Percentiles rank a stretch among this genome's conserved stretches.
phyloP scores from a whole-genome alignment of 139 green algal species.

The Closterium sp. region DNA sequence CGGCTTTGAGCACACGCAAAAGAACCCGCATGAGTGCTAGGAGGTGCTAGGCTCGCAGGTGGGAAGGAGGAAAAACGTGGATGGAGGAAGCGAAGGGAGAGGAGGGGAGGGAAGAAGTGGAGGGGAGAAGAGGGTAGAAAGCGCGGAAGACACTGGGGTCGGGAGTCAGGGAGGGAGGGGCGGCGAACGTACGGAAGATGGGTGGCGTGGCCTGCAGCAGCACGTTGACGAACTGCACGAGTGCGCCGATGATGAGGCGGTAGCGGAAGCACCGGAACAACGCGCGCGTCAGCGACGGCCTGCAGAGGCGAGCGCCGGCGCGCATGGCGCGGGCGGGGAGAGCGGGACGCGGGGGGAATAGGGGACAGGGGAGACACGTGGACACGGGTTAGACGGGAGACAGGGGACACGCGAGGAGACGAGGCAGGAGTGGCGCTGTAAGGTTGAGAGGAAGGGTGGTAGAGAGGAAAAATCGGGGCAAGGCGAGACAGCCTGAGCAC shows the following conservation, averaged over 20 bases:
- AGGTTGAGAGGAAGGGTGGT: background rate
- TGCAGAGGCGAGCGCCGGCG: background rate
- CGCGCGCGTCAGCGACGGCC: constrained; percentile 17
- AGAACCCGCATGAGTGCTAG: no score
- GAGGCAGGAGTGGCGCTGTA: background rate
- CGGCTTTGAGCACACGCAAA: no score
- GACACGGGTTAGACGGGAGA: background rate
- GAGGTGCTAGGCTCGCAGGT: no score
- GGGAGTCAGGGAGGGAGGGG: background rate
- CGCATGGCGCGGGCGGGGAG: background rate
- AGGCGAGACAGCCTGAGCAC: background rate
- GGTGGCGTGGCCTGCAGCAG: constrained; percentile 36
- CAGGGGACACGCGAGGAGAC: background rate
- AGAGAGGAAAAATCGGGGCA: background rate
- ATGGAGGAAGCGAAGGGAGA: background rate
- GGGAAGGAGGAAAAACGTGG: no score
- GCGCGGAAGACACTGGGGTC: no score
- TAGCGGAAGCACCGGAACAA: constrained; percentile 20
- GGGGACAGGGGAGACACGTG: background rate
- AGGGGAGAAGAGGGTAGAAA: background rate
- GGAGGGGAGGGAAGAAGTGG: background rate
- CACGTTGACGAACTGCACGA: constrained; percentile 29
- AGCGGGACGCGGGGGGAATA: background rate
- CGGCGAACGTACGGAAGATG: constrained; percentile 29
- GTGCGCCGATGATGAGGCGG: constrained; percentile 8